Evolutionary conservation across 768 basidiomycete genomes (phyloP).

Genomic region (Lenzites betulinus): DNA sequence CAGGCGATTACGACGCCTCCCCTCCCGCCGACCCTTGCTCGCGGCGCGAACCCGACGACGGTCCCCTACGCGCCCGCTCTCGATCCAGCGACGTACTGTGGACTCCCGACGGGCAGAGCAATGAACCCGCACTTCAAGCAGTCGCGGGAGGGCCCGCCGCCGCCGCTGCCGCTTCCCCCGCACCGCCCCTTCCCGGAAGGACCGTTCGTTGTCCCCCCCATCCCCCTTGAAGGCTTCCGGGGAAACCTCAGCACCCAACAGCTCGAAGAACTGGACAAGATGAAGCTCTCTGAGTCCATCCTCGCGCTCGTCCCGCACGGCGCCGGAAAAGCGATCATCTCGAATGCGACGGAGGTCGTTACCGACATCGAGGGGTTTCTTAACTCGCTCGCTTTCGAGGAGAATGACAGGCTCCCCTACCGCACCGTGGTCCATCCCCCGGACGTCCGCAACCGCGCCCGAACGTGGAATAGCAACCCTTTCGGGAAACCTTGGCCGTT

Average conservation of each 20-base stretch:
- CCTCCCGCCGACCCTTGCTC: too few species aligned
- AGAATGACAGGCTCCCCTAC: neutral
- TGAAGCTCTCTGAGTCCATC: too few species aligned
- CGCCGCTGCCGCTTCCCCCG: neutral
- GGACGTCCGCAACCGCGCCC: neutral
- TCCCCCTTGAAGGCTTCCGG: neutral
- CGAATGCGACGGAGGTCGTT: neutral
- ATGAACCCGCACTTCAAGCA: neutral
- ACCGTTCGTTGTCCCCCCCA: neutral
- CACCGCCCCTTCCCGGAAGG: constrained; percentile 4
- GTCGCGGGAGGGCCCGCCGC: neutral
- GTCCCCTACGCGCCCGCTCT: too few species aligned
- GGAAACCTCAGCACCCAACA: neutral
- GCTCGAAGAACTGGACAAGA: neutral
- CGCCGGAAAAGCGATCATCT: neutral
- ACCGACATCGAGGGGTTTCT: neutral
- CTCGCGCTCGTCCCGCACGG: constrained; percentile 1
- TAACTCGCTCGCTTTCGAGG: neutral
- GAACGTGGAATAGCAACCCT: neutral
- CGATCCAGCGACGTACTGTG: too few species aligned
- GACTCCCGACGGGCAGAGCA: too few species aligned
- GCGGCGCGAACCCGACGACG: too few species aligned
- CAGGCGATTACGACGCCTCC: too few species aligned
- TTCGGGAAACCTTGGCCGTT: neutral
- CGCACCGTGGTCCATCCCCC: neutral